These are phyloP conservation scores for Salix exigua DNA, from an alignment of 345 rosid genomes.

Conservation along the genomic window DNA sequence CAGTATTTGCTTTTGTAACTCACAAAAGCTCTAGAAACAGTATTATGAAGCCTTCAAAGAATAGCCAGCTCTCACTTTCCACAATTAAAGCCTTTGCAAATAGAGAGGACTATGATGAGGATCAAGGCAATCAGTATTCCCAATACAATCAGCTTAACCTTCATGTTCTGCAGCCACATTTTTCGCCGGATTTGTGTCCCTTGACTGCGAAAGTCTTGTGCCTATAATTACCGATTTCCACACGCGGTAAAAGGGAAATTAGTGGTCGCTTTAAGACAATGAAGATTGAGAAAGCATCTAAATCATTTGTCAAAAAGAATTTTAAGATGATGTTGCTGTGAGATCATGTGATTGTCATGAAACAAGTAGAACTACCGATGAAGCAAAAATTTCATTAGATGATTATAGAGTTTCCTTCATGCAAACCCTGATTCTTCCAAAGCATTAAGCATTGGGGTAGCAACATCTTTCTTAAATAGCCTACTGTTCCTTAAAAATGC, in stretches of 20 bases:
- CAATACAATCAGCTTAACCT: slow-evolving; percentile 42
- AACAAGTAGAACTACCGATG: background rate
- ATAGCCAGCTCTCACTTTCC: slow-evolving; percentile 21
- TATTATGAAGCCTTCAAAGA: slow-evolving; percentile 1
- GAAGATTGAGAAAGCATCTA: background rate
- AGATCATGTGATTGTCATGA: background rate
- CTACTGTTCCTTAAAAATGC: background rate
- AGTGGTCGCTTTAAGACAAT: background rate
- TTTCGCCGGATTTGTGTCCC: slow-evolving; percentile 41
- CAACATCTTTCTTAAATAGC: background rate
- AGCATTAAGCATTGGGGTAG: background rate
- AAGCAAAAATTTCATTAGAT: background rate
- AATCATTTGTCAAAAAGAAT: background rate
- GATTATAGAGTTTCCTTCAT: background rate
- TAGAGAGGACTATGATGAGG: slow-evolving; percentile 41
- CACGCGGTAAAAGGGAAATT: background rate
- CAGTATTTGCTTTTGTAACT: slow-evolving; percentile 12
- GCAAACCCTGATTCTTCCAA: background rate
- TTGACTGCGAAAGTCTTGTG: slow-evolving; percentile 35
- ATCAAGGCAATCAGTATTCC: slow-evolving; percentile 40
- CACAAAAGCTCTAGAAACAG: slow-evolving; percentile 3
- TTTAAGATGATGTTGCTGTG: background rate
- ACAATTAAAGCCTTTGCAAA: slow-evolving; percentile 43
- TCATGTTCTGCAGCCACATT: slow-evolving; percentile 51
- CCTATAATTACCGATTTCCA: slow-evolving; percentile 19